phyloP scores from a whole-genome alignment of 176 grass and related monocot species.

The Cenchrus americanus region DNA sequence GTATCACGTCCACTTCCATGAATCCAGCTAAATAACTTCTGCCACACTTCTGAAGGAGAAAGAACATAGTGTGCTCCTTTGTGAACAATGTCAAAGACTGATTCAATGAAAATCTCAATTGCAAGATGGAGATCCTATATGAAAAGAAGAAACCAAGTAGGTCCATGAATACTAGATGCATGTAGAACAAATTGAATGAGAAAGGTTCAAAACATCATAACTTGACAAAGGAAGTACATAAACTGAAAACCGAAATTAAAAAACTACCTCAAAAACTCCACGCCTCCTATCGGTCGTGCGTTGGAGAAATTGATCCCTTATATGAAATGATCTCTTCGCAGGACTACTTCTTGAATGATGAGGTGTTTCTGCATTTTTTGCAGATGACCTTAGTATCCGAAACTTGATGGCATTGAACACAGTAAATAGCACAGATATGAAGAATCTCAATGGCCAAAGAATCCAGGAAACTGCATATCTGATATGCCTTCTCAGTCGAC shows the following conservation, averaged over 20 bases:
- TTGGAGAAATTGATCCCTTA: constrained; percentile 85
- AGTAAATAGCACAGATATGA: constrained; percentile 58
- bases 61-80: constrained; percentile 83
- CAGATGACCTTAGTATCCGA: constrained; percentile 44
- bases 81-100: constrained; percentile 81
- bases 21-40: constrained; percentile 73
- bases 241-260: constrained; percentile 8
- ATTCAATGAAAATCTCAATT: constrained; percentile 97
- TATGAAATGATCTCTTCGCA: constrained; percentile 53
- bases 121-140: constrained; percentile 89
- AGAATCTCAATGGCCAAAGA: constrained; percentile 72
- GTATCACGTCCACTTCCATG: constrained; percentile 39
- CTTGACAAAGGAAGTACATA: background rate
- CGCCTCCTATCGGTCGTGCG: constrained; percentile 81
- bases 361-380: constrained; percentile 40
- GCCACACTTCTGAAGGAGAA: constrained; percentile 81
- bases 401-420: constrained; percentile 68
- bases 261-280: constrained; percentile 88
- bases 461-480: constrained; percentile 81
- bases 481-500: constrained; percentile 57
- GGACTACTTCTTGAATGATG: constrained; percentile 37
- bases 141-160: background rate
- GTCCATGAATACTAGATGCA: constrained; percentile 8
- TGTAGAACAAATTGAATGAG: background rate
- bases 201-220: constrained; percentile 14